Evolutionary conservation across 305 asterid species (phyloP).

Genomic region (Andrographis paniculata): DNA sequence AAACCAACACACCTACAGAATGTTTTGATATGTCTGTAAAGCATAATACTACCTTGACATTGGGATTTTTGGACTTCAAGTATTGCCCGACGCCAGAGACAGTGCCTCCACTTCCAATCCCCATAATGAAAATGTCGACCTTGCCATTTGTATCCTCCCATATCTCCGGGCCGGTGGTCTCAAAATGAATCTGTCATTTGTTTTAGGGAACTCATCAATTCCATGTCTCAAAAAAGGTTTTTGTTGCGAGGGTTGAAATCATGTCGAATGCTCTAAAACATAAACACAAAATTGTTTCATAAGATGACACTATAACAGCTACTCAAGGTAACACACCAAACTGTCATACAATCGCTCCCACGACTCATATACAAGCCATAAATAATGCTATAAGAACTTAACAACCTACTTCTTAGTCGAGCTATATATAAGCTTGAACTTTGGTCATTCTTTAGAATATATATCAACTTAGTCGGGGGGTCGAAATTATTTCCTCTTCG

Average conservation of each 20-base stretch:
- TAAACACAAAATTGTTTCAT: not conserved
- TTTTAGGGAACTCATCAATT: not conserved
- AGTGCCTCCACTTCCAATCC: constrained; percentile 97
- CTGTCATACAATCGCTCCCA: no score
- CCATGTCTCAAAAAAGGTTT: not conserved
- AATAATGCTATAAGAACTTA: no score
- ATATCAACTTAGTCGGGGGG: no score
- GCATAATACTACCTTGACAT: constrained; percentile 81
- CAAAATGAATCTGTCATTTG: constrained; percentile 62
- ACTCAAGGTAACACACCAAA: no score
- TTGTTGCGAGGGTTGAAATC: not conserved
- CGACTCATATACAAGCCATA: no score
- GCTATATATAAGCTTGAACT: no score
- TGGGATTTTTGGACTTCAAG: constrained; percentile 74
- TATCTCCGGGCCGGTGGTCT: constrained; percentile 97
- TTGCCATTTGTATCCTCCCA: constrained; percentile 91
- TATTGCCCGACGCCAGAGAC: constrained; percentile 93
- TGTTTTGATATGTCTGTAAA: no score
- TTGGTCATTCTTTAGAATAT: no score
- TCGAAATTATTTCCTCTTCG: no score
- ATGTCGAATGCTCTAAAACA: not conserved
- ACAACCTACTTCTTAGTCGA: no score
- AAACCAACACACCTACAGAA: no score
- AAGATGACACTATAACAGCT: no score
- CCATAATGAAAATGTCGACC: constrained; percentile 89